Percentiles rank a stretch among this genome's conserved stretches.
These are phyloP conservation scores for Candida silvatica DNA, from an alignment of 805 yeast genomes.

Conservation along the genomic window DNA sequence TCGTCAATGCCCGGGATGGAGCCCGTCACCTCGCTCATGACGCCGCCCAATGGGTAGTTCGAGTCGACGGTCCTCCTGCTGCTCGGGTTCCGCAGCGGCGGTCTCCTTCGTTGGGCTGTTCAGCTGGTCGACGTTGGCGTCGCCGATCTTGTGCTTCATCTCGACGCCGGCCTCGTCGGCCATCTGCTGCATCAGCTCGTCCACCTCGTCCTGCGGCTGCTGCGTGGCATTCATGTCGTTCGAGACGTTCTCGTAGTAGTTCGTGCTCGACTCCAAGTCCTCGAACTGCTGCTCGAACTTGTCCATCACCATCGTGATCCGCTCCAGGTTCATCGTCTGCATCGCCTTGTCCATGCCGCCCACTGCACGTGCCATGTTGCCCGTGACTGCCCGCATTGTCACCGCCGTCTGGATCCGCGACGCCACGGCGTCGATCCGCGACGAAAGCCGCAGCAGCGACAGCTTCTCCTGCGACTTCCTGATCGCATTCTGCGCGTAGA, in stretches of 20 bases:
- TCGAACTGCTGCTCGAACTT: conserved; percentile 94
- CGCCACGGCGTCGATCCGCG: conserved; percentile 93
- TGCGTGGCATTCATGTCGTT: conserved; percentile 79
- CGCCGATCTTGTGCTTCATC: conserved; percentile 70
- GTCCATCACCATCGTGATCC: conserved; percentile 92
- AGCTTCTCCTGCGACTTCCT: conserved; percentile 83
- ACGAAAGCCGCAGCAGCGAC: conserved; percentile 71
- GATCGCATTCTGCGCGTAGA: conserved; percentile 94
- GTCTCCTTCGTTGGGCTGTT: conserved; percentile 24
- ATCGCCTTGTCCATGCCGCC: conserved; percentile 95
- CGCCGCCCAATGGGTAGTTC: conserved; percentile 78
- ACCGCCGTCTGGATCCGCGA: conserved; percentile 96
- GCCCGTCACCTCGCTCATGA: conserved; percentile 86
- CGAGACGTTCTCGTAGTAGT: conserved; percentile 88
- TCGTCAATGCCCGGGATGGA: too few relatives aligned
- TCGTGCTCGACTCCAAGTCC: conserved; percentile 88
- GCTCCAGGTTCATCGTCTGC: conserved; percentile 91
- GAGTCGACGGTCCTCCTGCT: too few relatives aligned
- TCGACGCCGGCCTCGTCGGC: conserved; percentile 98
- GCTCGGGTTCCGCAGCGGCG: conserved; percentile 62
- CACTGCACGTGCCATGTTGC: conserved; percentile 88
- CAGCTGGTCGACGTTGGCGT: conserved; percentile 41
- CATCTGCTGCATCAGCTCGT: conserved; percentile 78
- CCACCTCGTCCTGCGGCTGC: conserved; percentile 95
- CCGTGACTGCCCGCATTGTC: conserved; percentile 92